A percentile compares a stretch with the other conserved stretches of the same genome.
Evolutionary conservation across 1,284 basidiomycete species (phyloP).

Genomic region (Leccinum subfulvum): DNA sequence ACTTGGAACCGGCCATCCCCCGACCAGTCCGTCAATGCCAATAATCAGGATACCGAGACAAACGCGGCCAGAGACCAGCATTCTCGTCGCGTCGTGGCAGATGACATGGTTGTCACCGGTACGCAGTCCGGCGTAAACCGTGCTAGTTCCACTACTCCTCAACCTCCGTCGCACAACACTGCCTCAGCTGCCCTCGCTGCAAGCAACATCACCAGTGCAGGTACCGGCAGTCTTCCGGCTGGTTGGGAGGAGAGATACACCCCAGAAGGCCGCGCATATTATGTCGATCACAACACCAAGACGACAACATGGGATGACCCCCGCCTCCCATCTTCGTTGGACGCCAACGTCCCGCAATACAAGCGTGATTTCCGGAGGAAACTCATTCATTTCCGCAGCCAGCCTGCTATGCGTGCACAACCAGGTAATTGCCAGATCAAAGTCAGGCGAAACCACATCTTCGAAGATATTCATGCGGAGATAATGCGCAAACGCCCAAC

Average conservation of each 20-base stretch:
- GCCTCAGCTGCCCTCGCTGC: constrained; percentile 44
- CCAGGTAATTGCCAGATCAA: constrained; percentile 95
- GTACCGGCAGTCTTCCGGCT: constrained; percentile 79
- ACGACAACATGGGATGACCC: constrained; percentile 99
- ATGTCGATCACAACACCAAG: constrained; percentile 93
- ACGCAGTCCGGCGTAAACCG: constrained; percentile 36
- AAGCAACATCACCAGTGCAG: constrained; percentile 70
- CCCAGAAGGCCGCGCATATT: constrained; percentile 91
- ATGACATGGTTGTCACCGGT: constrained; percentile 71
- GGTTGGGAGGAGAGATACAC: constrained; percentile 97
- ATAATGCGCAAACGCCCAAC: constrained; percentile 95
- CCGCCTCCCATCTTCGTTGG: constrained; percentile 79
- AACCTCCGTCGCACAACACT: constrained; percentile 31
- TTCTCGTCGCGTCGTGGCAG: constrained; percentile 73
- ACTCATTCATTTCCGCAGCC: constrained; percentile 94
- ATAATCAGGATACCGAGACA: constrained; percentile 56
- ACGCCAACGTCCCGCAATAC: constrained; percentile 93
- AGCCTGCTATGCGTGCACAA: constrained; percentile 86
- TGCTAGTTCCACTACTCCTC: constrained; percentile 35
- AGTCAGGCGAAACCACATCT: constrained; percentile 90
- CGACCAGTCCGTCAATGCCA: constrained; percentile 53
- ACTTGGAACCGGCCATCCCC: constrained; percentile 83
- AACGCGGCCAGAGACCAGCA: constrained; percentile 77
- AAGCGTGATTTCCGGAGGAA: constrained; percentile 96
- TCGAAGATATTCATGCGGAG: constrained; percentile 94